Conservation (phyloP, 2,329 filamentous ascomycete genomes). For the Talaromyces sp. region DNA sequence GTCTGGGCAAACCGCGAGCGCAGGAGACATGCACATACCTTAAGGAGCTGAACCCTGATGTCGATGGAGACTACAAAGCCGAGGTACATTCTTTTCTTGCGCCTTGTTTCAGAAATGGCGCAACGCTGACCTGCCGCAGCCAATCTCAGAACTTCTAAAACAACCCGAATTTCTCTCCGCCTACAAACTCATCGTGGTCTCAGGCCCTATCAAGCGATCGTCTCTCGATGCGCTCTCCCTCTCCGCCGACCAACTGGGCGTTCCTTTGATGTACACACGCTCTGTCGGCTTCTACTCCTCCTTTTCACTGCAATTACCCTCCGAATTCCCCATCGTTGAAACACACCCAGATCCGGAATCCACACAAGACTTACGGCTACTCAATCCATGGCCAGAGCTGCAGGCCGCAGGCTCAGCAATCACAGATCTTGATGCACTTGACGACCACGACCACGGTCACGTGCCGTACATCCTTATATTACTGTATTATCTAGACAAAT, state of each 20-base stretch:
- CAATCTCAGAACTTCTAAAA: constrained; percentile 37
- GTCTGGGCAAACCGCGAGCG: constrained; percentile 72
- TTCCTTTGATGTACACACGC: constrained; percentile 76
- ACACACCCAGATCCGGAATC: constrained; percentile 88
- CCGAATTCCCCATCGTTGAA: constrained; percentile 87
- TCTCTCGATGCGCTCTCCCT: constrained; percentile 50
- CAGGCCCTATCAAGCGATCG: constrained; percentile 55
- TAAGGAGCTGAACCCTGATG: constrained; percentile 87
- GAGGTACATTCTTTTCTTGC: constrained; percentile 44
- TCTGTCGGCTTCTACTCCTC: constrained; percentile 90
- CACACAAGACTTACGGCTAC: constrained; percentile 76
- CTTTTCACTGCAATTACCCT: constrained; percentile 73
- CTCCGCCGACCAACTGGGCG: constrained; percentile 54
- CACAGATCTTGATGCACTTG: constrained; percentile 63
- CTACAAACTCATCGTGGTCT: constrained; percentile 60
- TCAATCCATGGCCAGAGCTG: constrained; percentile 83
- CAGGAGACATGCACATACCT: constrained; percentile 73
- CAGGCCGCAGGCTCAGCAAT: constrained; percentile 62
- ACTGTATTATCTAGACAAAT: constrained; percentile 74
- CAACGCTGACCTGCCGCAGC: constrained; percentile 24
- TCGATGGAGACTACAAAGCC: constrained; percentile 66
- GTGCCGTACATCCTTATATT: constrained; percentile 82
- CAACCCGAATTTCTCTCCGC: constrained; percentile 39
- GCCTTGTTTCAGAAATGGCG: not conserved
- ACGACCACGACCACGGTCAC: constrained; percentile 82